Evolutionary conservation across 1,284 basidiomycete species (phyloP).

Genomic region (Ustilago sp.): DNA sequence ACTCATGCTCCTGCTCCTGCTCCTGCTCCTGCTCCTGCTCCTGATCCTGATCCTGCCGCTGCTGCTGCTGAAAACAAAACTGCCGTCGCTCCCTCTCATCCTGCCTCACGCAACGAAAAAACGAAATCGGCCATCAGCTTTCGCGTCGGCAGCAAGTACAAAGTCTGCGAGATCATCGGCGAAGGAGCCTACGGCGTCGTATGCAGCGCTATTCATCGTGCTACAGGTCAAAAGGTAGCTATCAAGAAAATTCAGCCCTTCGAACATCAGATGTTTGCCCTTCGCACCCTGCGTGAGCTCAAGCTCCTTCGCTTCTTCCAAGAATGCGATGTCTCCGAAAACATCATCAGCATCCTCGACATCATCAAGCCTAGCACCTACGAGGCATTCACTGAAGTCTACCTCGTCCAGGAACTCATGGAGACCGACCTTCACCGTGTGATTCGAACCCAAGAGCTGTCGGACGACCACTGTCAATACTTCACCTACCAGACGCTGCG

Average conservation of each 20-base stretch:
- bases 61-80: neutral
- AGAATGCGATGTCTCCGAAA: conserved; percentile 64
- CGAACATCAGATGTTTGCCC: conserved; percentile 69
- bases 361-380: conserved; percentile 72
- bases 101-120: conserved; percentile 25
- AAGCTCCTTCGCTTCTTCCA: conserved; percentile 68
- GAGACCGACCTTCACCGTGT: conserved; percentile 69
- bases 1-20: neutral
- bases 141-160: conserved; percentile 65
- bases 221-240: conserved; percentile 70
- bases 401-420: conserved; percentile 75
- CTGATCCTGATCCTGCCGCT: neutral
- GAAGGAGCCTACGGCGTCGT: conserved; percentile 72
- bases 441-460: conserved; percentile 69
- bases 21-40: neutral
- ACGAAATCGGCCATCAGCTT: conserved; percentile 58
- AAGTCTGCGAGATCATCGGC: conserved; percentile 70
- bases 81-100: conserved; percentile 18
- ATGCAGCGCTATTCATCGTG: conserved; percentile 69
- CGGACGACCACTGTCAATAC: conserved; percentile 89
- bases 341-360: conserved; percentile 64
- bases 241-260: conserved; percentile 70
- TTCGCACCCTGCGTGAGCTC: conserved; percentile 68
- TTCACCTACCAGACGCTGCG: conserved; percentile 82
- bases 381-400: conserved; percentile 93